Evolutionary conservation across 208 protist genomes (phyloP), one percentile per base, ranked within the genome.

Genomic region (Willaertia magna): DNA sequence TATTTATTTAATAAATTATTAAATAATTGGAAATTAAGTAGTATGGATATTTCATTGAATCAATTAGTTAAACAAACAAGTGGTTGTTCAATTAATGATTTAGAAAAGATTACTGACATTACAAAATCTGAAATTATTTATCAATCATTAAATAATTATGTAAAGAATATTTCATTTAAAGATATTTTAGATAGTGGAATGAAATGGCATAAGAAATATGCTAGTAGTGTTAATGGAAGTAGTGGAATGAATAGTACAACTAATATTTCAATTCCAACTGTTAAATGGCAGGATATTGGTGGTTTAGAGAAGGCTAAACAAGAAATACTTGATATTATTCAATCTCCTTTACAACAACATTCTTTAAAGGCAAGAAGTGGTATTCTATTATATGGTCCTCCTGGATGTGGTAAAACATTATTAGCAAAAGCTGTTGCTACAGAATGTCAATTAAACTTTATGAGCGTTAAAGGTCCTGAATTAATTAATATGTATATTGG

Each of bases 401-500:
- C 40, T 49, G 39, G 43, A 4, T 44, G 26, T 76, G 94, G 94
- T 61, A 96, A 97, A 89, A 97, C 95, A 74, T 89, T 97, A 4
- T 87, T 97, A 14, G 95, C 95, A 40, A 97, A 97, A 88, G 95
- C 94, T 1, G 94, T 97, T 7, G 95, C 95, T 12, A 96, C 94
- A 0, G 94, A 97, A 89, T 95, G 95, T 92, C 93, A 93, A 84
- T 93, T 97, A 90, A 95, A 95, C 87, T 97, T 97, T 79, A 95
- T 97, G 89, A 93, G 92, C 0, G 95, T 97, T n/a, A 97, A 97
- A 87, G 95, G 96, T 0, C 96, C 96, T 0, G 95, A 98, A 90
- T 90, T 98, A 51, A 95, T 98, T 76, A 96, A 96, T 74, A 93
- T 94, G 90, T 97, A 97, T 87, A 93, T 97, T 1, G 95, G 95